phyloP scores from a whole-genome alignment of 192 early-diverging fungal species.

The Coemansia sp. region DNA sequence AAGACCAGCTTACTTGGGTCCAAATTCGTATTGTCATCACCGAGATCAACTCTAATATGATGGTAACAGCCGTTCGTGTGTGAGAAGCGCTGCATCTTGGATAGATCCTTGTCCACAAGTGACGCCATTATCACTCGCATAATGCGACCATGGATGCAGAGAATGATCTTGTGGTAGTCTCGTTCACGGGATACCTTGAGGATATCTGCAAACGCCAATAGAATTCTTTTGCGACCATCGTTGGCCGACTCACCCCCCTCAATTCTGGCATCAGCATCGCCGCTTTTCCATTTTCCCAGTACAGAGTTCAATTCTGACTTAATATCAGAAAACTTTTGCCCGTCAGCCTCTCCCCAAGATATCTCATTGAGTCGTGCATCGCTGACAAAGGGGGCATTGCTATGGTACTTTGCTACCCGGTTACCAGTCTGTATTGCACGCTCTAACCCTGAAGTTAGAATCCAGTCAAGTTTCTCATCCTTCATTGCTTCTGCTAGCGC shows the following conservation, averaged over 20 bases:
- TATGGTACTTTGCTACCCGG: conserved; percentile 24
- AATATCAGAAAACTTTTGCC: conserved; percentile 16
- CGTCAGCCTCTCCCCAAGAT: conserved; percentile 47
- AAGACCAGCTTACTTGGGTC: conserved; percentile 29
- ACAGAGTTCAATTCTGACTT: conserved; percentile 14
- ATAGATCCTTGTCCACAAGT: conserved; percentile 38
- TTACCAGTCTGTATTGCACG: conserved; percentile 42
- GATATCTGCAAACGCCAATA: conserved; percentile 28
- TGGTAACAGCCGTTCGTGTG: conserved; percentile 52
- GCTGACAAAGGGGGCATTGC: conserved; percentile 15
- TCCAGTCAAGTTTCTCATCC: conserved; percentile 35
- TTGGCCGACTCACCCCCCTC: conserved; percentile 41
- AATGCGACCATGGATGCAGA: conserved; percentile 48
- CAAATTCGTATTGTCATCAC: neutral
- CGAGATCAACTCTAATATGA: conserved; percentile 30
- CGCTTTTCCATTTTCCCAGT: conserved; percentile 17
- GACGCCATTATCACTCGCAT: conserved; percentile 47
- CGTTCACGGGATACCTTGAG: conserved; percentile 13
- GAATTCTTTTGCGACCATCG: conserved; percentile 29
- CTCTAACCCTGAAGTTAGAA: conserved; percentile 31
- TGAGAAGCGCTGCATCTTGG: conserved; percentile 28
- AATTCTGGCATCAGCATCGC: conserved; percentile 41
- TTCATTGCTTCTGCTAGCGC: conserved; percentile 30
- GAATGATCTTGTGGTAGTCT: conserved; percentile 15
- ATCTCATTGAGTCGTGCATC: conserved; percentile 49